phyloP scores from a whole-genome alignment of 768 basidiomycete species.

The Mycena venus region DNA sequence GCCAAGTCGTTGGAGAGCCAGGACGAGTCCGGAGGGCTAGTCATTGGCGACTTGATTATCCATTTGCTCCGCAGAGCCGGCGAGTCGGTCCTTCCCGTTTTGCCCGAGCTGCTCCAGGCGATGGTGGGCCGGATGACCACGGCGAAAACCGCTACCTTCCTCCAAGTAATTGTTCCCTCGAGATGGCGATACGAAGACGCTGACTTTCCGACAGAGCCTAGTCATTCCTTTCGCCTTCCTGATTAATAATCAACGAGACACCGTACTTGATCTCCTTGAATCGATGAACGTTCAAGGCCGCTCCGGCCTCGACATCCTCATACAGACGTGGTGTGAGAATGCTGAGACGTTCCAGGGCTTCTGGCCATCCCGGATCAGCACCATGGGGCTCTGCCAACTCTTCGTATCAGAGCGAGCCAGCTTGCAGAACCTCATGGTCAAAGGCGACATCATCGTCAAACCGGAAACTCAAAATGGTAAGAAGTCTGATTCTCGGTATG shows the following conservation, averaged over 20 bases:
- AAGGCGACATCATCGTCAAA: constrained; percentile 92
- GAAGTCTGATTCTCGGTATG: constrained; percentile 50
- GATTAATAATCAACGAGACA: constrained; percentile 87
- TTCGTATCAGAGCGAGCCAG: constrained; percentile 76
- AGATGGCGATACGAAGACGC: background rate
- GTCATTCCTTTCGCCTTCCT: constrained; percentile 95
- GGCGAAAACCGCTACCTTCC: constrained; percentile 92
- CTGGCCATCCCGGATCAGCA: constrained; percentile 92
- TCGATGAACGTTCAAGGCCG: constrained; percentile 70
- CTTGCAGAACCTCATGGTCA: constrained; percentile 79
- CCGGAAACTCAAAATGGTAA: constrained; percentile 86
- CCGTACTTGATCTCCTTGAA: constrained; percentile 84
- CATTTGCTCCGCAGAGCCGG: constrained; percentile 91
- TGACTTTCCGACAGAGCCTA: constrained; percentile 69
- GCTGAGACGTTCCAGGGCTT: constrained; percentile 95
- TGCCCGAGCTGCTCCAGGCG: constrained; percentile 89
- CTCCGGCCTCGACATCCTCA: constrained; percentile 86
- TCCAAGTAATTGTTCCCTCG: constrained; percentile 69
- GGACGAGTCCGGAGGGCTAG: constrained; percentile 93
- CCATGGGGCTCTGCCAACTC: constrained; percentile 83
- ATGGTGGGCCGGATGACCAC: constrained; percentile 85
- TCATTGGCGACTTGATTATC: constrained; percentile 95
- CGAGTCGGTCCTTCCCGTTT: constrained; percentile 82
- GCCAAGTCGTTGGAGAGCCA: constrained; percentile 82
- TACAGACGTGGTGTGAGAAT: constrained; percentile 95